Percentiles rank a stretch among this genome's conserved stretches.
Conservation (phyloP, 768 basidiomycete genomes). For the Mycena maculata region DNA sequence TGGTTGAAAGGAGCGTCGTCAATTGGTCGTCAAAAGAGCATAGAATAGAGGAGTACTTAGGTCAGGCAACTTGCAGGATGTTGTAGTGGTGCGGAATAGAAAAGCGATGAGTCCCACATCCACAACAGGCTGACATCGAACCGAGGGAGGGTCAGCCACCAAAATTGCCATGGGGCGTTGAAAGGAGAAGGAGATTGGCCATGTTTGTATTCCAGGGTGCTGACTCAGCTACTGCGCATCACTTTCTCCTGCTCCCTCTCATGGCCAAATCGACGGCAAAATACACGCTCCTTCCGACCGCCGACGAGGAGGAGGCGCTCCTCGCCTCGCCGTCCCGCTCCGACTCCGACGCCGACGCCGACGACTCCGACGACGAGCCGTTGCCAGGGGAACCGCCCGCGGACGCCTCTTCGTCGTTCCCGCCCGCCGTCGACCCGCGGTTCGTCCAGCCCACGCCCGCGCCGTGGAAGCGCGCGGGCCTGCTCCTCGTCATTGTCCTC, state of each 20-base stretch:
- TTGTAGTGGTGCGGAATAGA: too few relatives aligned
- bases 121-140: too few relatives aligned
- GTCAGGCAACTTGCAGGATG: too few relatives aligned
- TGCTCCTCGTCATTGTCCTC: conserved; percentile 54
- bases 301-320: conserved; percentile 14
- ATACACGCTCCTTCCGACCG: conserved; percentile 32
- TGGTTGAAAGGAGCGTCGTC: neutral
- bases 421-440: conserved; percentile 48
- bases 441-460: conserved; percentile 65
- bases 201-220: neutral
- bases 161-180: too few relatives aligned
- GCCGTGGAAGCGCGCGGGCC: conserved; percentile 60
- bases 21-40: too few relatives aligned
- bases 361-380: conserved; percentile 9
- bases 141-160: too few relatives aligned
- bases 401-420: conserved; percentile 31
- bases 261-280: conserved; percentile 14
- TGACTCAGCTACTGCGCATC: neutral
- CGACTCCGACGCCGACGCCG: neutral
- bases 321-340: neutral
- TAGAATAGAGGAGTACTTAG: too few relatives aligned
- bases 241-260: neutral
- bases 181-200: too few relatives aligned
- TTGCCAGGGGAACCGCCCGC: conserved; percentile 38
- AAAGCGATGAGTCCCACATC: too few relatives aligned